phyloP scores from a whole-genome alignment of 108 stramenopile genomes.

The Schizochytrium sp. region DNA sequence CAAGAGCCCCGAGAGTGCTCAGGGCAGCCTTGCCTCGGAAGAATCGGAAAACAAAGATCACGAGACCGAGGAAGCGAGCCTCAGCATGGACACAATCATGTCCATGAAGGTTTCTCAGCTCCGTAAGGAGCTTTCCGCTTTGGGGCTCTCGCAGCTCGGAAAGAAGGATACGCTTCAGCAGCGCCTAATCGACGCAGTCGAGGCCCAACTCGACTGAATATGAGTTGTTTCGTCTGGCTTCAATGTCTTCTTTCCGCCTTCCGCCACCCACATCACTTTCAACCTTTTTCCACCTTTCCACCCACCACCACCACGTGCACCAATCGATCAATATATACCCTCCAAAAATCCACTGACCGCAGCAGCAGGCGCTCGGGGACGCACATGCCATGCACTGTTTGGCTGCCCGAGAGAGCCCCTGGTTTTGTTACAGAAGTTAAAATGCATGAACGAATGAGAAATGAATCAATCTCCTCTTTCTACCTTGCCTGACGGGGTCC shows the following conservation, averaged over 20 bases:
- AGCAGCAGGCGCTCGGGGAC: too few relatives aligned
- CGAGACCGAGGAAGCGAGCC: background rate
- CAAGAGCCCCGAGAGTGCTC: background rate
- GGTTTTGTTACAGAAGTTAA: too few relatives aligned
- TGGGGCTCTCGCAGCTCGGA: background rate
- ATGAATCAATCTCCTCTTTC: too few relatives aligned
- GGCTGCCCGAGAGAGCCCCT: too few relatives aligned
- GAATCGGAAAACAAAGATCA: background rate
- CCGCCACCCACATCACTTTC: too few relatives aligned
- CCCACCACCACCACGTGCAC: too few relatives aligned
- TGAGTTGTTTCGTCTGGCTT: background rate
- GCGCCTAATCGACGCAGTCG: background rate
- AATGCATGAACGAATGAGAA: too few relatives aligned
- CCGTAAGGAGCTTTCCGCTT: background rate
- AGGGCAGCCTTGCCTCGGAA: background rate
- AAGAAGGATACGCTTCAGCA: background rate
- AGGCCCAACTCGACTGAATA: background rate
- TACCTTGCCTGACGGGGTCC: too few relatives aligned
- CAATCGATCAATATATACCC: too few relatives aligned
- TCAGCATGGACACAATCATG: background rate
- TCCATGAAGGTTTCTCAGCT: constrained; percentile 1
- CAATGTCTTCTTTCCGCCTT: background rate
- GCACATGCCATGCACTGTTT: too few relatives aligned
- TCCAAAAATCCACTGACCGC: too few relatives aligned
- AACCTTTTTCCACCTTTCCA: too few relatives aligned